Percentiles rank a stretch among this genome's conserved stretches.
Conservation (phyloP, 2,329 filamentous ascomycete species). For the Paramyrothecium sp. region DNA sequence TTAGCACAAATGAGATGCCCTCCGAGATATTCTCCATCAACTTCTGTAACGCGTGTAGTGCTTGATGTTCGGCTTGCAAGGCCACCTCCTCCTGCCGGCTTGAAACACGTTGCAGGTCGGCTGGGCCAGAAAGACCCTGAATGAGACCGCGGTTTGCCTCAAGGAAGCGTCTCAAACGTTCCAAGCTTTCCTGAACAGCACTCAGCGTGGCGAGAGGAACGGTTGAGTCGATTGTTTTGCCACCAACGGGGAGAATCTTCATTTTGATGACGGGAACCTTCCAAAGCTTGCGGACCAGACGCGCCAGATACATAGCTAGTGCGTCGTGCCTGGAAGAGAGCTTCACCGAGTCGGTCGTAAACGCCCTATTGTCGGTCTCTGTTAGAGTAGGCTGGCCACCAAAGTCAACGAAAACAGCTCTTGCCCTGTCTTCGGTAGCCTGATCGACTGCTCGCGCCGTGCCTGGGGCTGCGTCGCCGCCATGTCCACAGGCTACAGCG, state of each 20-base stretch:
- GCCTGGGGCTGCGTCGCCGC: constrained; percentile 69
- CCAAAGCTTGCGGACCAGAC: constrained; percentile 89
- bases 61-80: constrained; percentile 90
- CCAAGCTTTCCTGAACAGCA: constrained; percentile 76
- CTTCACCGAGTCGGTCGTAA: constrained; percentile 77
- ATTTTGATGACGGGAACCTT: constrained; percentile 69
- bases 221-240: constrained; percentile 63
- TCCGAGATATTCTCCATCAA: constrained; percentile 91
- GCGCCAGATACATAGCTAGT: constrained; percentile 80
- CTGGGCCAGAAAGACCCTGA: constrained; percentile 88
- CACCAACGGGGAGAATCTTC: constrained; percentile 51
- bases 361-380: constrained; percentile 69
- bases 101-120: constrained; percentile 73
- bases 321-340: constrained; percentile 90
- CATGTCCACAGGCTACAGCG: constrained; percentile 93
- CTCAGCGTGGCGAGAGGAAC: constrained; percentile 68
- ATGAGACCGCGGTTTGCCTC: constrained; percentile 87
- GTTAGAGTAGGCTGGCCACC: constrained; percentile 84
- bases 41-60: constrained; percentile 80
- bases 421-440: constrained; percentile 79
- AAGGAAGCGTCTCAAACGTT: constrained; percentile 77
- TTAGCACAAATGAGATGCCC: constrained; percentile 92
- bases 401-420: constrained; percentile 86
- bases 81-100: constrained; percentile 90
- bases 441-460: constrained; percentile 80